These are phyloP conservation scores for Pythium pyrilobum DNA, from an alignment of 352 stramenopile genomes.

Conservation along the genomic window DNA sequence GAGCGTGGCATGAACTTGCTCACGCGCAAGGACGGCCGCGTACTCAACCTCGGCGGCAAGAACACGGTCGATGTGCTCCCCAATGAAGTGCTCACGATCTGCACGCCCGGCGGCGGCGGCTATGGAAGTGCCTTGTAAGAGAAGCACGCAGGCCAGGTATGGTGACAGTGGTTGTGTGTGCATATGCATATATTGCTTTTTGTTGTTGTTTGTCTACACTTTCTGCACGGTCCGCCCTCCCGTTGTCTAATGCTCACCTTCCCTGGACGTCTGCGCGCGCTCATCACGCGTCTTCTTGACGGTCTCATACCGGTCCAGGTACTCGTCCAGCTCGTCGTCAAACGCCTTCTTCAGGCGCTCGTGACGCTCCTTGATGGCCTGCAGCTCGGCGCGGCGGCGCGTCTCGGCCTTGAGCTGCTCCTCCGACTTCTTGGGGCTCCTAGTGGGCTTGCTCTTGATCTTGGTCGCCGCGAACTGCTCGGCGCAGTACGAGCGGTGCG, in stretches of 20 bases:
- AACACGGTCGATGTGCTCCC: constrained; percentile 92
- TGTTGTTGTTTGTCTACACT: neutral
- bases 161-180: constrained; percentile 1
- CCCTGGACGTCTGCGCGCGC: neutral
- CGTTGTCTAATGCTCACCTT: constrained; percentile 17
- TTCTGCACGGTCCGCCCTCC: neutral
- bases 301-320: constrained; percentile 27
- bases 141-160: no score
- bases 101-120: constrained; percentile 95
- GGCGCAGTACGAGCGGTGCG: constrained; percentile 22
- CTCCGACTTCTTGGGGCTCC: neutral
- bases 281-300: constrained; percentile 7
- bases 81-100: constrained; percentile 94
- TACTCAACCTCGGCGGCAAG: constrained; percentile 87
- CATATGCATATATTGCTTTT: neutral
- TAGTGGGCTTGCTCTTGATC: constrained; percentile 1
- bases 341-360: constrained; percentile 51
- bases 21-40: constrained; percentile 53
- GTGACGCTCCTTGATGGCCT: constrained; percentile 33
- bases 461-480: constrained; percentile 27
- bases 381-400: constrained; percentile 25
- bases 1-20: constrained; percentile 93
- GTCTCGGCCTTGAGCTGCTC: constrained; percentile 12
- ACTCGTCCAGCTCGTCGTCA: constrained; percentile 59
- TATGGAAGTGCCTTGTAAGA: constrained; percentile 58